Base-by-base conservation (phyloP, 169 alveolate genomes). In the Plasmodium adleri region DNA sequence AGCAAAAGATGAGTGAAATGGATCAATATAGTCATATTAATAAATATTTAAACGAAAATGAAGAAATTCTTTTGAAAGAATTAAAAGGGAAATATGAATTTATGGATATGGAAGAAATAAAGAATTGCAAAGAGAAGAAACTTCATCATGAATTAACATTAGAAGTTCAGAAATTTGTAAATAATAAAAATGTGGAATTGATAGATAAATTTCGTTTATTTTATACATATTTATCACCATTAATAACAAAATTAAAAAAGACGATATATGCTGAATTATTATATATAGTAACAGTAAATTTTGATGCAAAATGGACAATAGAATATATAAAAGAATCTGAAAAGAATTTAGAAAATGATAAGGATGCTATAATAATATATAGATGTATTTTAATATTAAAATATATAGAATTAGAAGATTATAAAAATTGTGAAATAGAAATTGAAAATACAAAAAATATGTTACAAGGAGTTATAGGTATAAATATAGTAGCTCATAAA, bases 381-480 rank as follows among this genome's bases (percentile, higher is more conserved):
- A 66, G 83, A n/a, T 80, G 91, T 80, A 80, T 80, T 54, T 64
- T 66, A 47, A 80, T 80, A 9, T 15, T 83, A 50, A 83, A 83
- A 47, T 83, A 83, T 15, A 83, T 47, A 39, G 72, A 83, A 26
- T 50, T 83, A 13, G 59, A 54, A 2, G 91, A 83, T 56, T 83
- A 67, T 58, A 83, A 83, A 70, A 68, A 47, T 32, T 83, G 91
- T 32, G 91, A 83, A 83, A 43, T 39, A 39, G 91, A 68, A 68
- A 83, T 83, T 1, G 91, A 83, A 26, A 68, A 22, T 68, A 68
- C 91, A 2, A 83, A 68, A 47, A 83, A 68, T 26, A 58, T 83
- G 58, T 72, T 83, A 43, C 91, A 83, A 68, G 91, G 91, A 7
- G 91, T 83, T 24, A 83, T 83, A 17, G 91, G 91, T 15, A 15